Evolutionary conservation across 164 flowering plant species (phyloP), one percentile per base, ranked within the genome.

Genomic region (Piper longum): DNA sequence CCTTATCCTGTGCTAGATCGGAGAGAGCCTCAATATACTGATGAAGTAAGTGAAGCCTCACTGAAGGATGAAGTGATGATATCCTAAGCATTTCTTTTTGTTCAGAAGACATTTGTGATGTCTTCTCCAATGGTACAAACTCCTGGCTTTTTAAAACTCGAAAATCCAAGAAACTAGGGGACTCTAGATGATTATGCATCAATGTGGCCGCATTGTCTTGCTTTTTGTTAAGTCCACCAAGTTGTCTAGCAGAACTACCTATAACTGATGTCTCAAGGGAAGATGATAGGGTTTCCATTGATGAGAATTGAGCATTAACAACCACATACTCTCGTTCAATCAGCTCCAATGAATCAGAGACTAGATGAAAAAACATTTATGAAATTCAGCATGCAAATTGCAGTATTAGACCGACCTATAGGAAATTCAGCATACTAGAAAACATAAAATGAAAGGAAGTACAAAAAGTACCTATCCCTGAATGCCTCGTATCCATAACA

Each of bases 271-370:
- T 61, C 72, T 66, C 82, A 65, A 71, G 64, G 16, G 71, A 73
- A 71, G 73, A 76, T 41, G 82, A 76, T 52, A 71, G 64, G 39
- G 60, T 63, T 61, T 72, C 84, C 70, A 65, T 57, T 44, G 81
- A 80, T 65, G 80, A 61, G 71, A 66, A 71, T 75, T 74, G 70
- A 57, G 75, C 62, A 71, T 72, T 73, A 40, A 83, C 83, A 62
- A 83, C 71, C 56, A 83, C 85, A 70, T 83, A 83, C n/a, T 75
- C 88, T 61, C 62, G 80, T 66, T 79, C 85, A 66, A 83, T 78
- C 36, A 65, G 62, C 68, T 80, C 83, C 79, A 79, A 41, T 5
- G 77, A 84, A 69, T 79, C 80, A 62, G 74, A 68, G 72, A 76
- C 83, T 80, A 80, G 26, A 70, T 17, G 66, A 26, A n/a, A 4